phyloP scores from a whole-genome alignment of 2,329 filamentous ascomycete genomes.

The Neofusicoccum kwambonambiense region DNA sequence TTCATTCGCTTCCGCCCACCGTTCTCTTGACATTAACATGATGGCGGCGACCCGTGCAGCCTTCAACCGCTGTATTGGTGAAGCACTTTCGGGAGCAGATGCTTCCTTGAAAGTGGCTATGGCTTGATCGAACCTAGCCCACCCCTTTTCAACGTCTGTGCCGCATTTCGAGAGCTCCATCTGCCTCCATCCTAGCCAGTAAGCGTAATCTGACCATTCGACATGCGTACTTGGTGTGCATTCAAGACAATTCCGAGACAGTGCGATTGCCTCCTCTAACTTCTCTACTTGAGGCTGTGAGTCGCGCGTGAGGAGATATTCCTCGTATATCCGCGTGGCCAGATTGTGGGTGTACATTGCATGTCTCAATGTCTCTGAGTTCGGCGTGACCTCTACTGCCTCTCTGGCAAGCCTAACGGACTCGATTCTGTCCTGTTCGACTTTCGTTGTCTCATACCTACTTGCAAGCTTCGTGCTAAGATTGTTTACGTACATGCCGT shows the following conservation, averaged over 20 bases:
- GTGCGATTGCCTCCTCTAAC: not conserved
- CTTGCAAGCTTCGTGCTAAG: not conserved
- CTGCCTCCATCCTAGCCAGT: not conserved
- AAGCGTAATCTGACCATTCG: slow-evolving; percentile 6
- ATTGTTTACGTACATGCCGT: not conserved
- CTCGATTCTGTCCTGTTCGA: not conserved
- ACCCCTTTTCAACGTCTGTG: not conserved
- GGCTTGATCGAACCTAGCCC: not conserved
- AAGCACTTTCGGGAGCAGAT: not conserved
- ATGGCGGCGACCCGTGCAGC: not conserved
- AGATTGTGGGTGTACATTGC: not conserved
- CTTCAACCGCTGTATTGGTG: not conserved
- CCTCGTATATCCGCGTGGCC: not conserved
- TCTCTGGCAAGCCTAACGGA: not conserved
- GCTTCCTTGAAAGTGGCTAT: not conserved
- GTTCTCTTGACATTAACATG: not conserved
- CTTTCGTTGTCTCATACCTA: not conserved
- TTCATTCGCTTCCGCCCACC: not conserved
- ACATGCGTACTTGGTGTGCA: not conserved
- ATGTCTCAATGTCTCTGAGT: not conserved
- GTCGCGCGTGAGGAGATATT: not conserved
- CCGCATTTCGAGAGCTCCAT: not conserved
- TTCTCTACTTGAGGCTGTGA: not conserved
- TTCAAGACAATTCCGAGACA: not conserved
- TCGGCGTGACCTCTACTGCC: not conserved